A percentile compares a stretch with the other conserved stretches of the same genome.
These are phyloP conservation scores for Sporothrix inflata DNA, from an alignment of 2,329 filamentous ascomycete species.

Conservation along the genomic window DNA sequence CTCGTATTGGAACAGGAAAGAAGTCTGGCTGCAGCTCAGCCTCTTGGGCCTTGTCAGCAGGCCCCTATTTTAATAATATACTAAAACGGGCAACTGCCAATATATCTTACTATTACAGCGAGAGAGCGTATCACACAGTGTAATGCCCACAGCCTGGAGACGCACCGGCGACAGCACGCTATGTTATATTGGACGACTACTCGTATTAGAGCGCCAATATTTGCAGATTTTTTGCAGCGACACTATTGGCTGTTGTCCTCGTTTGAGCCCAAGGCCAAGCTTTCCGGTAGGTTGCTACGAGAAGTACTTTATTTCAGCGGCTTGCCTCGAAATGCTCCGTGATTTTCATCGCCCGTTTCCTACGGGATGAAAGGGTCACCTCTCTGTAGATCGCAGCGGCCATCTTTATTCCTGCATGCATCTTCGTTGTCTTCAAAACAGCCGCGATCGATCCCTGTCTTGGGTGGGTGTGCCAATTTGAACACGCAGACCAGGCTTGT, in stretches of 20 bases:
- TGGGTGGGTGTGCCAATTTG: background rate
- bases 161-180: background rate
- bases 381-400: background rate
- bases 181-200: background rate
- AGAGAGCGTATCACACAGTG: too few species aligned
- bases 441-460: background rate
- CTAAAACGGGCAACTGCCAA: slow-evolving; percentile 10
- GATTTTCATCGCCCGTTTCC: background rate
- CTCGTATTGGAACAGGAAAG: background rate
- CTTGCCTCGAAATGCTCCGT: background rate
- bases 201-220: background rate
- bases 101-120: too few species aligned
- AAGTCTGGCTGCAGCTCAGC: background rate
- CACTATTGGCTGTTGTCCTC: background rate
- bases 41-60: background rate
- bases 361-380: background rate
- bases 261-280: background rate
- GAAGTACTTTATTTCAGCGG: slow-evolving; percentile 5
- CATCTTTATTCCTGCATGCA: background rate
- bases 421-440: background rate
- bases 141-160: too few species aligned
- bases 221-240: background rate
- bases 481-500: background rate
- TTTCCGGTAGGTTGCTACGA: background rate
- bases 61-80: background rate